These are phyloP conservation scores for Bothriochloa decipiens DNA, from an alignment of 176 grass and related monocot genomes.

Conservation along the genomic window DNA sequence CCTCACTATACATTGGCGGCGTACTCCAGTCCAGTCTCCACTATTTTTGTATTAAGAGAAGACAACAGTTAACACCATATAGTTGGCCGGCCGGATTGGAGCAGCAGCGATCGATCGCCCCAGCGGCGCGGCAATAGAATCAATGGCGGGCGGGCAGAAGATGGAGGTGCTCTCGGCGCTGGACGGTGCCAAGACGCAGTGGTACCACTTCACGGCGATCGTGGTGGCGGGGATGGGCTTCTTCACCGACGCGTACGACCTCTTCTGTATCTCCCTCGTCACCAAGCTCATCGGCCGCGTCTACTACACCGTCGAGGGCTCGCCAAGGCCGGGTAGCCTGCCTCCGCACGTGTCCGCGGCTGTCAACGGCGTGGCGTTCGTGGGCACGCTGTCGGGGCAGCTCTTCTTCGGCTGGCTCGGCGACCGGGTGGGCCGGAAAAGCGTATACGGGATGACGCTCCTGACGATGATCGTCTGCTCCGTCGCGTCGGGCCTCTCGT, in stretches of 20 bases:
- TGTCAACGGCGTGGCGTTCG: slow-evolving; percentile 59
- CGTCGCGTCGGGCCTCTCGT: slow-evolving; percentile 51
- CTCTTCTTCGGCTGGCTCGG: slow-evolving; percentile 69
- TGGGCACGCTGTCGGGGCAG: slow-evolving; percentile 54
- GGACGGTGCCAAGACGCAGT: slow-evolving; percentile 54
- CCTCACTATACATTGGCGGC: slow-evolving; percentile 25
- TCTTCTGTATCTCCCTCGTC: slow-evolving; percentile 65
- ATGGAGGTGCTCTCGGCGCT: slow-evolving; percentile 40
- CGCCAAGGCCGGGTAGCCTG: slow-evolving; percentile 45
- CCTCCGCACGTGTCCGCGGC: slow-evolving; percentile 54
- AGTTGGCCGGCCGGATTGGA: not conserved
- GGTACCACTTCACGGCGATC: slow-evolving; percentile 66
- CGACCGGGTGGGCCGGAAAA: slow-evolving; percentile 54
- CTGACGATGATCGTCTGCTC: slow-evolving; percentile 50
- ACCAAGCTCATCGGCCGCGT: slow-evolving; percentile 59
- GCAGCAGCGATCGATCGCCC: not conserved
- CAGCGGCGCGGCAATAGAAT: not conserved
- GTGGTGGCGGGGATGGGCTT: slow-evolving; percentile 60
- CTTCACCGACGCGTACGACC: slow-evolving; percentile 71
- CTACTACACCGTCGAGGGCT: slow-evolving; percentile 55
- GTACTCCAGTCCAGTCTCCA: not conserved
- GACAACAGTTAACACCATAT: not conserved
- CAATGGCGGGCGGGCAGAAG: not conserved
- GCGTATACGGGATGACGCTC: slow-evolving; percentile 56
- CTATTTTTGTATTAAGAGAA: too few species aligned